Evolutionary conservation across 352 stramenopile genomes (phyloP).

Genomic region (Phytopythium aichiense): DNA sequence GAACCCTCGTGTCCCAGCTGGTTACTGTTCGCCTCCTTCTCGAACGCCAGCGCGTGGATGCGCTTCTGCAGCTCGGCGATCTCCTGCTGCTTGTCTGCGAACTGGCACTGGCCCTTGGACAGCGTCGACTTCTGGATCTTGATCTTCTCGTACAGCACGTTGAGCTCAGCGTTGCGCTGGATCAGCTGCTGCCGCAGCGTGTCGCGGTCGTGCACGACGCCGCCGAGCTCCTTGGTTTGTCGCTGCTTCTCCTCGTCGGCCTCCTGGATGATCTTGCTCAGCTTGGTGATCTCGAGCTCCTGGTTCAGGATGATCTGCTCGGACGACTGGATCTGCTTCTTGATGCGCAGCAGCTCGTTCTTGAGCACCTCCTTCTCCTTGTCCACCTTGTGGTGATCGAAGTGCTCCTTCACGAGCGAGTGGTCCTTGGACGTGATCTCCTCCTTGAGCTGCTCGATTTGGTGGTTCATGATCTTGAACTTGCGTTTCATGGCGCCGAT

Average conservation of each 20-base stretch:
- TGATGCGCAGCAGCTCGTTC: constrained; percentile 89
- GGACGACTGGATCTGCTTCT: constrained; percentile 86
- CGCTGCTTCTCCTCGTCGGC: constrained; percentile 87
- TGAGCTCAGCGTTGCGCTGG: constrained; percentile 82
- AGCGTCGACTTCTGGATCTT: constrained; percentile 89
- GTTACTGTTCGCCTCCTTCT: constrained; percentile 61
- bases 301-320: constrained; percentile 91
- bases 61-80: constrained; percentile 45
- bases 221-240: constrained; percentile 83
- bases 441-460: constrained; percentile 91
- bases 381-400: constrained; percentile 92
- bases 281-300: constrained; percentile 70
- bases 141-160: constrained; percentile 89
- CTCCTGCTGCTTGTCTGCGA: constrained; percentile 62
- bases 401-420: constrained; percentile 91
- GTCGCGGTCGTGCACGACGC: constrained; percentile 84
- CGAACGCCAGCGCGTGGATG: constrained; percentile 51
- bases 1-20: constrained; percentile 54
- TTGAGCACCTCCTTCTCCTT: constrained; percentile 90
- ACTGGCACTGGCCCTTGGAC: constrained; percentile 72
- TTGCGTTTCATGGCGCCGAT: constrained; percentile 88
- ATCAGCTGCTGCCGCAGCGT: constrained; percentile 87
- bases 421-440: constrained; percentile 93
- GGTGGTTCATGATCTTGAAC: constrained; percentile 92
- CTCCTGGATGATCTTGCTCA: constrained; percentile 88